Evolutionary conservation across 768 basidiomycete species (phyloP), one percentile per base, ranked within the genome.

Genomic region (Asterophora lycoperdoides): DNA sequence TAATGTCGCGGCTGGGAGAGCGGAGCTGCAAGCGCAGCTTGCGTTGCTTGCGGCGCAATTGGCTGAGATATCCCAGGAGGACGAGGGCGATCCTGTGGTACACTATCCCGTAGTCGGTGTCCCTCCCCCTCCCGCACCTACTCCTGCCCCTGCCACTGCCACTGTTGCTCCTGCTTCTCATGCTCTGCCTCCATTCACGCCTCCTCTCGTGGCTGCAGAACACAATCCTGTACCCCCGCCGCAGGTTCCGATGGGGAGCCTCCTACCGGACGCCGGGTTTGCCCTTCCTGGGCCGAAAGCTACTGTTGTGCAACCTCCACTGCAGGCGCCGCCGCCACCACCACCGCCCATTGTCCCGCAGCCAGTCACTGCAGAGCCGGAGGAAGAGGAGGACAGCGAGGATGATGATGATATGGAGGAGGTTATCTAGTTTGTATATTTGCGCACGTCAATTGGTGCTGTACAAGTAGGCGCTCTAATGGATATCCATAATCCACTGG

Each of bases 11-110:
- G 50, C 48, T 29, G 49, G 50, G 9, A 75, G 88, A 14, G 85
- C 86, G 30, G 79, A 82, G 45, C 63, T 89, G 45, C 87, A 89
- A 58, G 85, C 83, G 1, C 84, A 84, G 54, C 71, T 89, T 37
- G 86, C 81, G 2, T 71, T 89, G 26, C 62, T 89, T 46, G 84
- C 86, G 4, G 83, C 81, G 0, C 88, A 89, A 58, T 61, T 90
- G 19, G 77, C 79, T 19, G 87, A 87, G 60, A 70, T 88, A 40
- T 81, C 78, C 11, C 77, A 79, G 44, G 67, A 65, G 19, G 70
- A 72, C 29, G 68, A 68, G 28, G 63, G 53, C 11, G 49, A 51
- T 41, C 38, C 41, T 26, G 34, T 53, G 5, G 39, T 56, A n/a
- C 47, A 52, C 18, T 56, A 56, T 13, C 54, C 54, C 1, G 48